Evolutionary conservation across 441 rosid genomes (phyloP), one percentile per base, ranked within the genome.

Genomic region (Eutrema salsugineum): DNA sequence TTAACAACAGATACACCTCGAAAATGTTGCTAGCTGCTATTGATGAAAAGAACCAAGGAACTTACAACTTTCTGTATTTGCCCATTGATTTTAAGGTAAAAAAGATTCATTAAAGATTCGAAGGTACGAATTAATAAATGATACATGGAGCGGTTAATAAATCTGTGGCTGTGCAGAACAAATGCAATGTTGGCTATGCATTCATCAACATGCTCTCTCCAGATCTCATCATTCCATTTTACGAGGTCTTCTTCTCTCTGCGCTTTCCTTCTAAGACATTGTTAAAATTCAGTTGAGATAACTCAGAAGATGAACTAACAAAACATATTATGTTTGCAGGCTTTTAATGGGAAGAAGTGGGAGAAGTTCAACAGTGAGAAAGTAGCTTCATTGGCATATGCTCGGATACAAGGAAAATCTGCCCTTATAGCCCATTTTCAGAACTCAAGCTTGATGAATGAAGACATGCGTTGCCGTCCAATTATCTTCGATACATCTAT

Each of bases 381-480:
- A 79, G 98, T 96, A 71, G 99, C 99, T 55, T 88, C 97, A 6
- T 79, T 96, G 80, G 98, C 99, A 15, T 96, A 96, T 78, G 99
- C 96, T 76, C 83, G 99, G 68, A 96, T 96, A 71, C 99, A 96
- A 80, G 99, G 99, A 10, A 91, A 90, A 84, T 58, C 84, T 47
- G 98, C 98, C 0, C 99, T 96, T 51, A 92, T 93, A 78, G 83
- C 97, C 24, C 99, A 96, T 70, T 96, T 96, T 75, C 97, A 96
- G 84, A 96, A 93, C 85, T 96, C 99, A 53, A 96, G 99, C 83
- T 83, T 96, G 84, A 93, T 96, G 99, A 96, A 93, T 77, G 99
- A 96, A 85, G 98, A 96, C 82, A 93, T 89, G 80, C 92, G 97
- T 60, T 96, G 99, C 84, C 97, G 99, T 24, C 98, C 98, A 15